These are phyloP conservation scores for Fomitopsis betulina DNA, from an alignment of 1,284 basidiomycete species.

Conservation along the genomic window DNA sequence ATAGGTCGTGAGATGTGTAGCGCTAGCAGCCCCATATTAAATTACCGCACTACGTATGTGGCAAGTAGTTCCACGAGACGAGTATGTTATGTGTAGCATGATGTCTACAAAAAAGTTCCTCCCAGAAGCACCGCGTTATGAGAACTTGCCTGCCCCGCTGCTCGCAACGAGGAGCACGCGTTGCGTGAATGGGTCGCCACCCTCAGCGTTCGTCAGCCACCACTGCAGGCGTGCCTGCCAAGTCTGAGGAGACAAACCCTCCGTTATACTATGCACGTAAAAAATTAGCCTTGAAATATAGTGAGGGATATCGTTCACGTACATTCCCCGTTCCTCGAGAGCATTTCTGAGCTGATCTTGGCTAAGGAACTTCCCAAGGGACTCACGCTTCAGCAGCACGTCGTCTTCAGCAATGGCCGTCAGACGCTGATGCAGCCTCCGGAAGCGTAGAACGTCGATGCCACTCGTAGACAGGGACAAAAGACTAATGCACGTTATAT, in stretches of 20 bases:
- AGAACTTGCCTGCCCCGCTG: slow-evolving; percentile 18
- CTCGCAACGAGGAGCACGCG: slow-evolving; percentile 37
- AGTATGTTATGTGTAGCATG: neutral
- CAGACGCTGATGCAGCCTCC: slow-evolving; percentile 55
- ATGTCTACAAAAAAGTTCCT: neutral
- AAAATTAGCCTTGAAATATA: neutral
- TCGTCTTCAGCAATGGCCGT: slow-evolving; percentile 56
- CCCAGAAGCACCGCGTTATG: slow-evolving; percentile 1
- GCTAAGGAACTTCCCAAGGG: slow-evolving; percentile 40
- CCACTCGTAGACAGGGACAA: slow-evolving; percentile 58
- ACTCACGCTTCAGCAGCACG: slow-evolving; percentile 47
- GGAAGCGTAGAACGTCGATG: slow-evolving; percentile 42
- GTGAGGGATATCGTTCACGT: slow-evolving; percentile 25
- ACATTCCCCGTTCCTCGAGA: slow-evolving; percentile 73
- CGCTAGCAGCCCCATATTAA: slow-evolving; percentile 3
- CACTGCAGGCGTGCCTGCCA: slow-evolving; percentile 47
- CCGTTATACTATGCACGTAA: slow-evolving; percentile 29
- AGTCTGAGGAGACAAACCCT: slow-evolving; percentile 33
- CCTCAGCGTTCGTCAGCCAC: slow-evolving; percentile 49
- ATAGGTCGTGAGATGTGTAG: slow-evolving; percentile 4
- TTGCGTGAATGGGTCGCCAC: slow-evolving; percentile 35
- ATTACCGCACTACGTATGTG: slow-evolving; percentile 4
- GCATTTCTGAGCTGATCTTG: slow-evolving; percentile 53
- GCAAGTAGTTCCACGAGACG: neutral
- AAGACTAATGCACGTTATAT: slow-evolving; percentile 33